Conservation (phyloP, 495 filamentous ascomycete genomes). For the Penicillium waksmanii region DNA sequence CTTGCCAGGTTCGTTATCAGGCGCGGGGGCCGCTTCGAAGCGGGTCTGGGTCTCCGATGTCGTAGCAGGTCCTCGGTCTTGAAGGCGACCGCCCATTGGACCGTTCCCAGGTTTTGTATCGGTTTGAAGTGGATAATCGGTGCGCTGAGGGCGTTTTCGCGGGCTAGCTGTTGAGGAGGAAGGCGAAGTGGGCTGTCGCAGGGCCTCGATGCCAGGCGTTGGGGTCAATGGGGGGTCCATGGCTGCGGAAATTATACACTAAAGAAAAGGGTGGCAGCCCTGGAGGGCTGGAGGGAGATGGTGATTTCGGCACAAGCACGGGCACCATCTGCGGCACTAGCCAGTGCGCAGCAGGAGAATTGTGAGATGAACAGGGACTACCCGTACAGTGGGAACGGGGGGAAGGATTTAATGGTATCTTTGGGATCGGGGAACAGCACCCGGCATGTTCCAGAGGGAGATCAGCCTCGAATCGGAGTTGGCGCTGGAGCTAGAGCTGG, state of each 20-base stretch:
- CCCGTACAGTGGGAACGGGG: neutral
- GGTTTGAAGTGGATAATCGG: conserved; percentile 26
- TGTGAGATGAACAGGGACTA: neutral
- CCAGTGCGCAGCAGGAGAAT: neutral
- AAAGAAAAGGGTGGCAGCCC: neutral
- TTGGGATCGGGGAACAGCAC: neutral
- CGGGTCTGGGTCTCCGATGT: conserved; percentile 31
- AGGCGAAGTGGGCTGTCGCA: conserved; percentile 13
- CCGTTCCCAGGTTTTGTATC: conserved; percentile 26
- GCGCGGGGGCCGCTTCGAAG: conserved; percentile 27
- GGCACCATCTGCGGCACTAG: neutral
- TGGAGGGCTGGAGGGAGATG: no score
- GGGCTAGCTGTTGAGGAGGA: conserved; percentile 23
- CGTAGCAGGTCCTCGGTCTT: conserved; percentile 19
- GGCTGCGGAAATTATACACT: neutral
- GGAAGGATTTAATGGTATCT: neutral
- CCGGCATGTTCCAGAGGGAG: conserved; percentile 6
- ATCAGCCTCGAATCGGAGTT: conserved; percentile 10
- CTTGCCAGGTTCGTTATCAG: conserved; percentile 26
- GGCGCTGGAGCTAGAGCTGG: conserved; percentile 19
- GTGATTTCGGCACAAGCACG: neutral
- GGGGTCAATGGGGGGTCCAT: conserved; percentile 30
- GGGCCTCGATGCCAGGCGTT: conserved; percentile 11
- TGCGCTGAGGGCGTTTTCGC: conserved; percentile 16
- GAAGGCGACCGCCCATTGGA: conserved; percentile 27